Conservation (phyloP, 257 asterid genomes). For the Penstemon davidsonii region DNA sequence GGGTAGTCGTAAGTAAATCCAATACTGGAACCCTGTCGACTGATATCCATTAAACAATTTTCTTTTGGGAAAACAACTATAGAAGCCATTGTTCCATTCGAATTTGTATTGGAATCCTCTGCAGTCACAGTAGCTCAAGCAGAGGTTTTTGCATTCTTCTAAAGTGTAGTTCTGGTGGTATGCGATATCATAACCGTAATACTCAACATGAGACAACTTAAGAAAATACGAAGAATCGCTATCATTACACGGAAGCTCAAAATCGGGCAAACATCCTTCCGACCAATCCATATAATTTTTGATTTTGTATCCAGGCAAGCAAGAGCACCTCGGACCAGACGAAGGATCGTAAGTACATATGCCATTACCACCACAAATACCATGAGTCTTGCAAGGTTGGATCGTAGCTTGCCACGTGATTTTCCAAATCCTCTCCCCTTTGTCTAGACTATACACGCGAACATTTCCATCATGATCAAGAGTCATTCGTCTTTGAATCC, state of each 20-base stretch:
- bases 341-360: slow-evolving; percentile 28
- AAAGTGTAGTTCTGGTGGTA: slow-evolving; percentile 21
- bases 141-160: slow-evolving; percentile 28
- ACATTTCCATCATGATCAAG: slow-evolving; percentile 36
- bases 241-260: slow-evolving; percentile 24
- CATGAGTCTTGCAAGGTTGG: slow-evolving; percentile 35
- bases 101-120: slow-evolving; percentile 40
- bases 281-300: slow-evolving; percentile 38
- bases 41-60: slow-evolving; percentile 36
- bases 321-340: slow-evolving; percentile 33
- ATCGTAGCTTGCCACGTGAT: slow-evolving; percentile 38
- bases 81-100: neutral
- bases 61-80: slow-evolving; percentile 35
- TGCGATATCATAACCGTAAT: slow-evolving; percentile 41
- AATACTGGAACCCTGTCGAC: neutral
- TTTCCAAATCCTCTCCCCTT: slow-evolving; percentile 24
- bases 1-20: slow-evolving; percentile 34
- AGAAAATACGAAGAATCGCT: slow-evolving; percentile 10
- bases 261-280: slow-evolving; percentile 41
- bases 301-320: slow-evolving; percentile 42
- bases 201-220: slow-evolving; percentile 32
- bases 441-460: slow-evolving; percentile 37
- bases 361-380: slow-evolving; percentile 44
- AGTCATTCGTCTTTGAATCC: slow-evolving; percentile 21
- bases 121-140: slow-evolving; percentile 36